phyloP scores from a whole-genome alignment of 768 basidiomycete species.

The Leccinum longicurvipes region DNA sequence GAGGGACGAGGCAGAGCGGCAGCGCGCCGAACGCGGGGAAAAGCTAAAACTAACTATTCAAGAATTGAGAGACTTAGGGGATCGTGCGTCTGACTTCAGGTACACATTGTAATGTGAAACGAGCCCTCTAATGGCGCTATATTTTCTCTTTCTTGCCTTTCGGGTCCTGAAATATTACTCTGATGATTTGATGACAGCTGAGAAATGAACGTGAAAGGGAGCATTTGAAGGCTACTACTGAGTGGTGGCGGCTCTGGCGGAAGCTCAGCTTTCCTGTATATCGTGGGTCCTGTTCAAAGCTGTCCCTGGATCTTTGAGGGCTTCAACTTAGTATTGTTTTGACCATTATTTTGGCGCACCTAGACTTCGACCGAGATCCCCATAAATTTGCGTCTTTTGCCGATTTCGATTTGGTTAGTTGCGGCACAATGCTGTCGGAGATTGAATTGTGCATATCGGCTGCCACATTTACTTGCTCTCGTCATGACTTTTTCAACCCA shows the following conservation, averaged over 20 bases:
- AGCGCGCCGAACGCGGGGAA: background rate
- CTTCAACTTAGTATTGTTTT: too few relatives aligned
- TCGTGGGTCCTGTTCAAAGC: too few relatives aligned
- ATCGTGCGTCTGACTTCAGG: background rate
- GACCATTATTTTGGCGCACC: too few relatives aligned
- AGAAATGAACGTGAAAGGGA: background rate
- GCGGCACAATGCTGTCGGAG: background rate
- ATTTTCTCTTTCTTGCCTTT: background rate
- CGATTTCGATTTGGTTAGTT: background rate
- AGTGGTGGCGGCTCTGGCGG: background rate
- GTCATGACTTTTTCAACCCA: background rate
- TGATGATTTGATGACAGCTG: background rate
- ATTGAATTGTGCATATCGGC: background rate
- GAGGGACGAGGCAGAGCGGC: background rate
- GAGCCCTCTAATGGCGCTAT: background rate
- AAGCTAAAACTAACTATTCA: background rate
- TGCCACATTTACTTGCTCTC: background rate
- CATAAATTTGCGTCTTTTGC: too few relatives aligned
- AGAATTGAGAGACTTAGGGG: background rate
- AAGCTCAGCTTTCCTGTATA: background rate
- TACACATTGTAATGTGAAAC: background rate
- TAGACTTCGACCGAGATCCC: too few relatives aligned
- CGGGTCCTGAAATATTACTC: background rate
- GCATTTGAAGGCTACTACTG: background rate
- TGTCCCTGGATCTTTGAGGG: too few relatives aligned